phyloP scores from a whole-genome alignment of 768 basidiomycete species.

The Boletellus emodensis region DNA sequence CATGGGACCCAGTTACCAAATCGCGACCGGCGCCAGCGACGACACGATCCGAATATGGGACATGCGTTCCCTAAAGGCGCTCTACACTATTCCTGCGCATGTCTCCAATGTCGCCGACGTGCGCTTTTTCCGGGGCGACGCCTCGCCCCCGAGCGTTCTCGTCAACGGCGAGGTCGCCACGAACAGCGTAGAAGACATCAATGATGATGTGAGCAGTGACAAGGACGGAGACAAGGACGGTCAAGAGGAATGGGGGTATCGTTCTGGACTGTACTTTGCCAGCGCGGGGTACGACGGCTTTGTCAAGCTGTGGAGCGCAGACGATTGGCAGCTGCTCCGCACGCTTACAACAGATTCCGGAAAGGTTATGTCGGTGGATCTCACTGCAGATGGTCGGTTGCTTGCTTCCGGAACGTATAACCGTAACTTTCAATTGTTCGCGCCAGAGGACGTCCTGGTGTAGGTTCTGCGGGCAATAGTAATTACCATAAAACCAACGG shows the following conservation, averaged over 20 bases:
- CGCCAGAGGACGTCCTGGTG: slow-evolving; percentile 59
- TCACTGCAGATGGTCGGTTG: slow-evolving; percentile 76
- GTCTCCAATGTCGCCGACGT: slow-evolving; percentile 92
- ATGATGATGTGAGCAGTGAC: slow-evolving; percentile 27
- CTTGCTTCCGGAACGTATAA: slow-evolving; percentile 91
- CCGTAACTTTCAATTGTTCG: slow-evolving; percentile 90
- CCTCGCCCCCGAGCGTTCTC: slow-evolving; percentile 40
- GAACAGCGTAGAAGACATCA: slow-evolving; percentile 40
- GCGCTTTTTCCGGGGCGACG: slow-evolving; percentile 82
- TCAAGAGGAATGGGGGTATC: slow-evolving; percentile 70
- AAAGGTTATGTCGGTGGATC: slow-evolving; percentile 99
- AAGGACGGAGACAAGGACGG: slow-evolving; percentile 25
- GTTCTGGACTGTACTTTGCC: slow-evolving; percentile 88
- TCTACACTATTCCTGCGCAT: slow-evolving; percentile 96
- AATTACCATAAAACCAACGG: slow-evolving; percentile 24
- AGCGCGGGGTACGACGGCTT: slow-evolving; percentile 93
- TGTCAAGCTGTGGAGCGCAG: slow-evolving; percentile 95
- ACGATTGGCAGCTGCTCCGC: slow-evolving; percentile 93
- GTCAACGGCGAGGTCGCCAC: slow-evolving; percentile 46
- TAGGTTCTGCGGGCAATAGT: slow-evolving; percentile 18
- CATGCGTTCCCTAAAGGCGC: slow-evolving; percentile 85
- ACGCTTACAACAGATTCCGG: slow-evolving; percentile 90
- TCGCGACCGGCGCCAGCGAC: slow-evolving; percentile 95
- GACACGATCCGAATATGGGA: slow-evolving; percentile 99
- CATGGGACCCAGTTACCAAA: slow-evolving; percentile 70